These are phyloP conservation scores for Saccharomycopsis lassenensis DNA, from an alignment of 805 yeast genomes.

Conservation along the genomic window DNA sequence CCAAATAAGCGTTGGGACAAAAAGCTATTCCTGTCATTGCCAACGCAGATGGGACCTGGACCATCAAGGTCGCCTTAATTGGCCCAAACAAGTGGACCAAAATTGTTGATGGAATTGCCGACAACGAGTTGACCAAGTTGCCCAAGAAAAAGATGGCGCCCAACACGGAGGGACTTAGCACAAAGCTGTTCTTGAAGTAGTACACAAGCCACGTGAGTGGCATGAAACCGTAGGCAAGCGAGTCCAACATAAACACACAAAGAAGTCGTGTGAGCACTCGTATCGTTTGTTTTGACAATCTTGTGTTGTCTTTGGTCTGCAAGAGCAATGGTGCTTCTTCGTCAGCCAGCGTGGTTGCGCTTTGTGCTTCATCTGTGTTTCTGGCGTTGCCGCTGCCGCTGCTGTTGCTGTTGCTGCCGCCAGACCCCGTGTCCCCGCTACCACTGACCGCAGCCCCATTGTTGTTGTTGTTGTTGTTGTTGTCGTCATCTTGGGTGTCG, in stretches of 20 bases:
- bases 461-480: conserved; percentile 19
- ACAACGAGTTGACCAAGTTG: conserved; percentile 49
- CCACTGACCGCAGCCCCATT: conserved; percentile 21
- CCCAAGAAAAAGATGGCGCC: conserved; percentile 62
- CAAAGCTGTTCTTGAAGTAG: conserved; percentile 53
- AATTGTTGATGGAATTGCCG: conserved; percentile 69
- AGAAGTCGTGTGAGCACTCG: conserved; percentile 37
- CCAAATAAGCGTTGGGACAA: conserved; percentile 25
- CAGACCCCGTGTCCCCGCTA: too few species aligned
- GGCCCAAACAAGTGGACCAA: conserved; percentile 66
- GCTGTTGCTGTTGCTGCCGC: conserved; percentile 6
- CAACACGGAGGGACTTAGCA: conserved; percentile 41
- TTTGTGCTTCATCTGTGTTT: too few species aligned
- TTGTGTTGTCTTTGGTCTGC: conserved; percentile 2
- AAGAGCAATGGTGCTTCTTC: conserved; percentile 1
- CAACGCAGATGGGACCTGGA: conserved; percentile 70
- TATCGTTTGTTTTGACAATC: conserved; percentile 31
- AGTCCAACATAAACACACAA: conserved; percentile 67
- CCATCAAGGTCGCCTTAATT: conserved; percentile 57
- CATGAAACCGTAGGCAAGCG: conserved; percentile 84
- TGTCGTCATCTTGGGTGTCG: conserved; percentile 18
- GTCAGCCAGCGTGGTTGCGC: too few species aligned
- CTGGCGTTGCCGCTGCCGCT: conserved; percentile 1
- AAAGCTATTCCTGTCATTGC: conserved; percentile 47
- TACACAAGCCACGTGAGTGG: conserved; percentile 82